Evolutionary conservation across 2,329 filamentous ascomycete species (phyloP).

Genomic region (Nothophoma quercina): DNA sequence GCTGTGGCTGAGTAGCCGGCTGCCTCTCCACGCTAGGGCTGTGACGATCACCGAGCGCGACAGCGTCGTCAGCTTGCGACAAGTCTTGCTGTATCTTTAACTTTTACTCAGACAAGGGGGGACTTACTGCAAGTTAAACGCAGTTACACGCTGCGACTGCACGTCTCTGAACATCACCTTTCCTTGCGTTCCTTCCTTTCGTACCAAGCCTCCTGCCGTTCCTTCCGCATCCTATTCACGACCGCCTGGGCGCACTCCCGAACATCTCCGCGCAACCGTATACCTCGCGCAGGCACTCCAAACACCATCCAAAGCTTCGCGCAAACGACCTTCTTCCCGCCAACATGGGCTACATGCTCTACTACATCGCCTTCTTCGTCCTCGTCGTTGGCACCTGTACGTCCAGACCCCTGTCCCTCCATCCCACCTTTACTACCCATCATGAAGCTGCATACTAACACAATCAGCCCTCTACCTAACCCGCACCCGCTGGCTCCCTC

Average conservation of each 20-base stretch:
- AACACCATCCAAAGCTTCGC: slow-evolving; percentile 5
- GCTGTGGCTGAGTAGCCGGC: slow-evolving; percentile 7
- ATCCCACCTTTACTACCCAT: slow-evolving; percentile 18
- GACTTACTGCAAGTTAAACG: slow-evolving; percentile 11
- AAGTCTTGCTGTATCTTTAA: no score
- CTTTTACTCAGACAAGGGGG: no score
- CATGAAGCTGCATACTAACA: slow-evolving; percentile 22
- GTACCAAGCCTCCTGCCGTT: slow-evolving; percentile 9
- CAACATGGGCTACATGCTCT: slow-evolving; percentile 81
- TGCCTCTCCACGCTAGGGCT: neutral
- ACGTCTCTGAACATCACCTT: slow-evolving; percentile 2
- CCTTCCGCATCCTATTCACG: slow-evolving; percentile 11
- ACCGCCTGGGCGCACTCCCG: slow-evolving; percentile 21
- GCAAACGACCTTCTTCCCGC: slow-evolving; percentile 7
- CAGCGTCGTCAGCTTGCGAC: slow-evolving; percentile 17
- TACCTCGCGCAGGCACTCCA: neutral
- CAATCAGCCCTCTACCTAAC: slow-evolving; percentile 76
- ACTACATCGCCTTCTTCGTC: slow-evolving; percentile 74
- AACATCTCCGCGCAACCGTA: slow-evolving; percentile 22
- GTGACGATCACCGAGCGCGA: slow-evolving; percentile 25
- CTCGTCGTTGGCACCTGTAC: slow-evolving; percentile 75
- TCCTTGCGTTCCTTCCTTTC: slow-evolving; percentile 11
- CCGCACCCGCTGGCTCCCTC: slow-evolving; percentile 76
- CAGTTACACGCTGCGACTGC: slow-evolving; percentile 7
- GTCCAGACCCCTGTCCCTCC: slow-evolving; percentile 23